Conservation (phyloP, 768 basidiomycete species). For the Antrodiella citrinella region DNA sequence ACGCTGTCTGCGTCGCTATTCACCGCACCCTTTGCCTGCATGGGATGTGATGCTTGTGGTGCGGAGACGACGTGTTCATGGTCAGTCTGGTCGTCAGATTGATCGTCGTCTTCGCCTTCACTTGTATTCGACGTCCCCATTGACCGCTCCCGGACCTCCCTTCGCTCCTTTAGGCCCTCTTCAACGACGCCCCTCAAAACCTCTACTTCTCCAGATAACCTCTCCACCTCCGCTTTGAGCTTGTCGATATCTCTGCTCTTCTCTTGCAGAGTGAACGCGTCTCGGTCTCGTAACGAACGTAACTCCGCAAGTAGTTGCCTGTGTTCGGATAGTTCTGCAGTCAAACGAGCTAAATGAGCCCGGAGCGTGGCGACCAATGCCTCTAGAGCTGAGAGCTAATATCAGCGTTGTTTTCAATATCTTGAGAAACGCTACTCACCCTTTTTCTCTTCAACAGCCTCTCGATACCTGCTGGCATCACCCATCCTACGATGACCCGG, state of each 20-base stretch:
- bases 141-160: conserved; percentile 40
- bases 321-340: conserved; percentile 71
- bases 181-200: conserved; percentile 83
- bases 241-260: conserved; percentile 61
- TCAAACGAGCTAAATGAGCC: conserved; percentile 68
- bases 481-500: conserved; percentile 5
- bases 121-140: conserved; percentile 2
- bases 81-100: not conserved
- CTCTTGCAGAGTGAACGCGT: conserved; percentile 45
- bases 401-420: not conserved
- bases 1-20: not conserved
- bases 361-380: conserved; percentile 68
- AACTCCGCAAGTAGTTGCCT: conserved; percentile 62
- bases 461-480: conserved; percentile 45
- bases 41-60: conserved; percentile 3
- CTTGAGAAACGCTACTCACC: conserved; percentile 40
- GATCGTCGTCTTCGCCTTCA: conserved; percentile 8
- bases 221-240: conserved; percentile 69
- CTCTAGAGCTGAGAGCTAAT: conserved; percentile 56
- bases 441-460: conserved; percentile 85
- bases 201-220: conserved; percentile 78
- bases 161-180: conserved; percentile 72
- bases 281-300: conserved; percentile 53
- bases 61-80: not conserved
- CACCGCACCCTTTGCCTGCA: conserved; percentile 14